Conservation (phyloP, 108 stramenopile genomes). For the Epithemia pelagica region DNA sequence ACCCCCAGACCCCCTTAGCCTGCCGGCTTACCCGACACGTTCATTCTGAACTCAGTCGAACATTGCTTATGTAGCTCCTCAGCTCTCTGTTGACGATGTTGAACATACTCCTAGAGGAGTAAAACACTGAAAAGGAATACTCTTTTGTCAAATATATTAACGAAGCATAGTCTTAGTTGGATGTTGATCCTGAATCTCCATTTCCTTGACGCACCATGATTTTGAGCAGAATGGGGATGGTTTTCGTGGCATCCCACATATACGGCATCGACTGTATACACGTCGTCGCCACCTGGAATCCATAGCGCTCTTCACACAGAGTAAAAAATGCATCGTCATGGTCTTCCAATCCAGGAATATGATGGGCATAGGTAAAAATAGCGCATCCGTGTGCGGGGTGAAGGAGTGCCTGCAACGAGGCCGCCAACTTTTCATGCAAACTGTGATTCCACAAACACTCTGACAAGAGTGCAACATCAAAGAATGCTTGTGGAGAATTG, state of each 20-base stretch:
- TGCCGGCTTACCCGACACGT: no score
- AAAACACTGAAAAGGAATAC: no score
- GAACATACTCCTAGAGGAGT: no score
- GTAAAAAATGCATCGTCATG: conserved; percentile 3
- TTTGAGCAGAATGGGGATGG: neutral
- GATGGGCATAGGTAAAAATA: conserved; percentile 2
- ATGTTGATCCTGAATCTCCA: neutral
- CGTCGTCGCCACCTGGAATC: neutral
- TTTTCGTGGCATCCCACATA: conserved; percentile 7
- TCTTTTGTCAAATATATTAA: no score
- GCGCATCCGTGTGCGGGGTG: neutral
- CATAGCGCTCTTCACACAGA: neutral
- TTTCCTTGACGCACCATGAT: neutral
- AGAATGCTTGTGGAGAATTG: neutral
- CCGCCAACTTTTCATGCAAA: neutral
- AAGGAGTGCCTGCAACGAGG: neutral
- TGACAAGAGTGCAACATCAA: conserved; percentile 1
- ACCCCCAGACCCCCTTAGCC: no score
- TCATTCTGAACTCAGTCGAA: no score
- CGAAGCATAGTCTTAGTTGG: neutral
- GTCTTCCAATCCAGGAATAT: conserved; percentile 1
- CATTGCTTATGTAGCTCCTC: no score
- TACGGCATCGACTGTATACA: neutral
- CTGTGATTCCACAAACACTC: conserved; percentile 2
- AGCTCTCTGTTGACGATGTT: no score